Base-by-base conservation (phyloP, 352 stramenopile species). In the Phytophthora tentaculata region DNA sequence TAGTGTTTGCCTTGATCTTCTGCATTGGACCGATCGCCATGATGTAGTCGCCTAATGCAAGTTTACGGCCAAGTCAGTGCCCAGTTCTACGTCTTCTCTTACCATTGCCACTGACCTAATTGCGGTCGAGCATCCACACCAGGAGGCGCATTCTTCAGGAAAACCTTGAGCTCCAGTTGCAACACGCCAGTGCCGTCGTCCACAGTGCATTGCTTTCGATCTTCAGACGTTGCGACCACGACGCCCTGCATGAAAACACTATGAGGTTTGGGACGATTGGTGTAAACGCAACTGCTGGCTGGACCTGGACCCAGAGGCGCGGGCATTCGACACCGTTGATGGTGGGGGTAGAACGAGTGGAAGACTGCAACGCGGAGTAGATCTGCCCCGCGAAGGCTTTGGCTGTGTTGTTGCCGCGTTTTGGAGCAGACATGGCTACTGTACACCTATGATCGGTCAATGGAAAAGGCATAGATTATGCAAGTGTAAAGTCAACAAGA, bases 251-350 rank as follows among this genome's bases (percentile, higher is more conserved):
- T 35, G 0, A 10, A 35, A 26, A n/a, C n/a, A n/a, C n/a, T n/a
- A n/a, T n/a, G n/a, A n/a, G n/a, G n/a, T n/a, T n/a, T n/a, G n/a
- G n/a, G n/a, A n/a, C n/a, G n/a, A n/a, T n/a, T n/a, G n/a, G n/a
- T n/a, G n/a, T n/a, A n/a, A n/a, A n/a, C n/a, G n/a, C n/a, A n/a
- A n/a, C n/a, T n/a, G n/a, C n/a, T 39, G 5, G 28, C 17, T 43
- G 49, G 50, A 89, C 84, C 77, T 95, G 87, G 52, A 95, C 49
- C 87, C 87, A 95, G n/a, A 92, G 80, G 8, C 87, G 85, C 43
- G 73, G 76, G 64, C 83, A 90, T 55, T 89, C 78, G 35, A 91
- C 59, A 17, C 83, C 87, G 19, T 80, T 74, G 52, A 92, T 84
- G 7, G 65, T 83, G 19, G 75, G 73, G n/a, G 64, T 86, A 2